Evolutionary conservation across 2,329 filamentous ascomycete genomes (phyloP).

Genomic region (Xylaria digitata): DNA sequence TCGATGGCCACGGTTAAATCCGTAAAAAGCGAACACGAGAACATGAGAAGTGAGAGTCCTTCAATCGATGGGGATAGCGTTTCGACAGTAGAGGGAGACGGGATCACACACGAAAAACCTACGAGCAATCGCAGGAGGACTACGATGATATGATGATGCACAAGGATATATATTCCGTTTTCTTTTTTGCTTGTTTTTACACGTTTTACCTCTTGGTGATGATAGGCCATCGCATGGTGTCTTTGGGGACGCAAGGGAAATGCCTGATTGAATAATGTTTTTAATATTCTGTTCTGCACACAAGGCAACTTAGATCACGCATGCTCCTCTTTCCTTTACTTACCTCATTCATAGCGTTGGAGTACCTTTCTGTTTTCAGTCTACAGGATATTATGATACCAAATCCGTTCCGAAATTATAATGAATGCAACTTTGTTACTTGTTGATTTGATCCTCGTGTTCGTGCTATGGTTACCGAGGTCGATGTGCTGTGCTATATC

Average conservation of each 20-base stretch:
- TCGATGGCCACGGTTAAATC: slow-evolving; percentile 57
- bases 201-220: slow-evolving; percentile 25
- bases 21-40: slow-evolving; percentile 46
- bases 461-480: not conserved
- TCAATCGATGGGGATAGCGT: slow-evolving; percentile 50
- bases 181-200: slow-evolving; percentile 13
- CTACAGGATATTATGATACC: slow-evolving; percentile 34
- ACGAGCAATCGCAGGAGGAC: slow-evolving; percentile 62
- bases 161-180: not conserved
- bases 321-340: slow-evolving; percentile 27
- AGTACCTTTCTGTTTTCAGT: slow-evolving; percentile 33
- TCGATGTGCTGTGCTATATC: not conserved
- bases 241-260: slow-evolving; percentile 26
- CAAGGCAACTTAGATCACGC: not conserved
- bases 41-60: slow-evolving; percentile 23
- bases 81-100: slow-evolving; percentile 46
- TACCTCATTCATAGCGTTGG: slow-evolving; percentile 45
- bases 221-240: slow-evolving; percentile 30
- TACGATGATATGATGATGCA: slow-evolving; percentile 66
- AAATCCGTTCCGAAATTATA: slow-evolving; percentile 15
- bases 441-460: not conserved
- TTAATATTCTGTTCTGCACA: slow-evolving; percentile 11
- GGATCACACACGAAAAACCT: slow-evolving; percentile 47
- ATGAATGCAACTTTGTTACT: slow-evolving; percentile 7
- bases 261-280: slow-evolving; percentile 28